A percentile compares a stretch with the other conserved stretches of the same genome.
Conservation (phyloP, 345 rosid species). For the Angophora floribunda region DNA sequence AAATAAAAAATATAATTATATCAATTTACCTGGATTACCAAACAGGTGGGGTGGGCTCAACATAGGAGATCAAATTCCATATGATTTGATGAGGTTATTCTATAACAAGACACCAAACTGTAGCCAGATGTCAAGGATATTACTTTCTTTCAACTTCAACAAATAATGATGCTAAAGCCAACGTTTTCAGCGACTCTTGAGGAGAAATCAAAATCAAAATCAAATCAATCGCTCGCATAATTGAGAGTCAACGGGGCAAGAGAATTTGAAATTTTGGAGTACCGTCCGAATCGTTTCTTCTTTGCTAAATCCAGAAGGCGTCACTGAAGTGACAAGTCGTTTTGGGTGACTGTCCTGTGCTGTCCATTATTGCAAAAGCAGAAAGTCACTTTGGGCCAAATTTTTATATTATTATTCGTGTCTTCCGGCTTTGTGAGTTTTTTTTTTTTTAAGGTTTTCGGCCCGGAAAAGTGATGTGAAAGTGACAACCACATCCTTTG, state of each 20-base stretch:
- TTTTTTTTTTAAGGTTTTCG: background rate
- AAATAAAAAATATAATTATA: too few species aligned
- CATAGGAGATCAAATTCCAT: too few species aligned
- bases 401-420: background rate
- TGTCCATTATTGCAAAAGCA: background rate
- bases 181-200: background rate
- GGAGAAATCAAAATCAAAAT: background rate
- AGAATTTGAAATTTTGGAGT: background rate
- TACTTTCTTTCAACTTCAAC: background rate
- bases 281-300: background rate
- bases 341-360: background rate
- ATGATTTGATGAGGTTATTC: too few species aligned
- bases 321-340: background rate
- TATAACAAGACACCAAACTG: too few species aligned
- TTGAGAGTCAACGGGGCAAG: background rate
- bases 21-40: too few species aligned
- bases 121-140: too few species aligned
- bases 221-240: background rate
- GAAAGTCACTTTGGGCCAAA: background rate
- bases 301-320: background rate
- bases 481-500: background rate
- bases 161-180: background rate
- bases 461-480: background rate
- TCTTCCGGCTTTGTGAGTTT: background rate
- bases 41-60: too few species aligned